These are phyloP conservation scores for Plantago major DNA, from an alignment of 257 asterid species.

Conservation along the genomic window DNA sequence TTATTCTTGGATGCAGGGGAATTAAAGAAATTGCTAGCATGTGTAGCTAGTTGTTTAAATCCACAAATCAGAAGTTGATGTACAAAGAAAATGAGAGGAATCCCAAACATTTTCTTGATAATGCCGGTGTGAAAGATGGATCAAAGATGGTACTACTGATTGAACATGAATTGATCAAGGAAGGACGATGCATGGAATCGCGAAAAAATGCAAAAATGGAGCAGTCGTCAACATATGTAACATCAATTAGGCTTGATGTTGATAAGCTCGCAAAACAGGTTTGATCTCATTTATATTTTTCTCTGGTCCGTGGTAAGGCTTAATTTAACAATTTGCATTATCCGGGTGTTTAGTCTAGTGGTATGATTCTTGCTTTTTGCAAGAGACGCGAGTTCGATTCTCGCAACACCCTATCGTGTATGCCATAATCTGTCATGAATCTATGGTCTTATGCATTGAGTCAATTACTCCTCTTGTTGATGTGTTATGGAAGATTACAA, in stretches of 20 bases:
- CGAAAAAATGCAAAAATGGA: constrained; percentile 52
- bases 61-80: constrained; percentile 58
- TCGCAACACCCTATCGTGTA: no score
- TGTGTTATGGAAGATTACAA: no score
- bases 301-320: no score
- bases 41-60: constrained; percentile 56
- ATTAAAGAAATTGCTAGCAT: constrained; percentile 65
- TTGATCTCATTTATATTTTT: not conserved
- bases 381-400: no score
- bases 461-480: no score
- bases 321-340: no score
- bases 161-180: constrained; percentile 65
- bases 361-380: no score
- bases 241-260: constrained; percentile 54
- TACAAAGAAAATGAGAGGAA: constrained; percentile 75
- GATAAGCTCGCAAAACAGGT: constrained; percentile 83
- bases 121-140: constrained; percentile 64
- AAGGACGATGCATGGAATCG: constrained; percentile 43
- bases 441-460: no score
- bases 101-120: constrained; percentile 64
- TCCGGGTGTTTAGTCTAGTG: no score
- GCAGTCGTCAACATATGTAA: constrained; percentile 56
- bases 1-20: constrained; percentile 43
- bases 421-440: no score
- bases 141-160: constrained; percentile 55